Evolutionary conservation across 441 rosid genomes (phyloP), one percentile per base, ranked within the genome.

Genomic region (Raphanus hybrid): DNA sequence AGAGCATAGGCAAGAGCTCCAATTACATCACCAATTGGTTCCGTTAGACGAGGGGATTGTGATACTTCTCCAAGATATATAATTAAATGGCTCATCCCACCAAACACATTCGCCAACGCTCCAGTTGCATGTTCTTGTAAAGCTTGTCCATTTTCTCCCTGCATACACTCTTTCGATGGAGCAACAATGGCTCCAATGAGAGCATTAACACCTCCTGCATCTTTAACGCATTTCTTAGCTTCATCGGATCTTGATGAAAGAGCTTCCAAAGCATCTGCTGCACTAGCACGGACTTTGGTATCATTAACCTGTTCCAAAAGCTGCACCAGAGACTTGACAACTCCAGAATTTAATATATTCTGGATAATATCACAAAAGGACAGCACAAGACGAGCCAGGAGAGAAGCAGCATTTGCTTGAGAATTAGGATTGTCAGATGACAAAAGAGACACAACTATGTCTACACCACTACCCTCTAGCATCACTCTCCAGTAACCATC

Each of bases 81-180:
- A 77, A 96, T 91, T 64, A 96, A 94, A 85, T 78, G 91, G 23
- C 92, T 85, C 83, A 96, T 85, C 73, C 98, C 98, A 82, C 99
- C 98, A 82, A 96, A 94, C 65, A 96, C 93, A 76, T 90, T 89
- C 64, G 99, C 99, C 39, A 96, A 91, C 75, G 99, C 98, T 80
- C 98, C 88, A 95, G 92, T 96, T 71, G 99, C 98, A 87, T 96
- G 85, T 87, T 92, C 98, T 83, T 96, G 98, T 83, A 96, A 74
- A 61, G 98, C 93, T 81, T 96, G 98, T 73, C 95, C 99, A 82
- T 86, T 76, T 86, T 94, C 94, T n/a, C 99, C 98, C 80, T 91
- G 99, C 99, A 96, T 92, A 72, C 88, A 91, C 86, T 96, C 98
- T 86, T 96, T 96, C 1, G 98, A 96, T 43, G 99, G 98, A 83